Conservation (phyloP, 306 rosid species). For the Calophaca sinica region DNA sequence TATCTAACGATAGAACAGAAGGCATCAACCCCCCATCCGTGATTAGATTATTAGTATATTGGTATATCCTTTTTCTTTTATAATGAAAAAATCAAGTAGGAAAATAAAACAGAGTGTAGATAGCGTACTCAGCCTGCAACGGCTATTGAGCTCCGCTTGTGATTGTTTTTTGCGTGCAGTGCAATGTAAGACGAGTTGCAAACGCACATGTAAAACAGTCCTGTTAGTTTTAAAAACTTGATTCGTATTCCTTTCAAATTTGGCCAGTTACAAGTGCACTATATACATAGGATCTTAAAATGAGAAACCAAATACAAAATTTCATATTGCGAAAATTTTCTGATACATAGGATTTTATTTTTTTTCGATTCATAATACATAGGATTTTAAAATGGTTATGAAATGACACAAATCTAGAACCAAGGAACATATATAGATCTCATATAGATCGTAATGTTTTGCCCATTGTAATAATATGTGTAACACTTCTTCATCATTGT, state of each 20-base stretch:
- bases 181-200: constrained; percentile 21
- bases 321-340: too few species aligned
- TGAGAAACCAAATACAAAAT: neutral
- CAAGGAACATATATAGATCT: too few species aligned
- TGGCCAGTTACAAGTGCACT: neutral
- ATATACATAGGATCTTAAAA: neutral
- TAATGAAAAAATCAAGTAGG: neutral
- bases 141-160: neutral
- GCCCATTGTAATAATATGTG: too few species aligned
- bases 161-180: constrained; percentile 36
- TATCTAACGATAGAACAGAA: too few species aligned
- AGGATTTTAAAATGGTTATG: too few species aligned
- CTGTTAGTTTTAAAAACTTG: neutral
- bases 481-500: too few species aligned
- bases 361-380: too few species aligned
- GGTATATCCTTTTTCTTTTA: neutral
- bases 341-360: too few species aligned
- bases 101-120: neutral
- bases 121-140: neutral
- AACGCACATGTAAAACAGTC: neutral
- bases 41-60: neutral
- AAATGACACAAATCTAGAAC: too few species aligned
- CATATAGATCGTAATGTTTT: too few species aligned
- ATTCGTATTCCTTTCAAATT: constrained; percentile 11
- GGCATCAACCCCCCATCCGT: neutral